Evolutionary conservation across 106 monocot genomes (phyloP), one percentile per base, ranked within the genome.

Genomic region (Allium fistulosum): DNA sequence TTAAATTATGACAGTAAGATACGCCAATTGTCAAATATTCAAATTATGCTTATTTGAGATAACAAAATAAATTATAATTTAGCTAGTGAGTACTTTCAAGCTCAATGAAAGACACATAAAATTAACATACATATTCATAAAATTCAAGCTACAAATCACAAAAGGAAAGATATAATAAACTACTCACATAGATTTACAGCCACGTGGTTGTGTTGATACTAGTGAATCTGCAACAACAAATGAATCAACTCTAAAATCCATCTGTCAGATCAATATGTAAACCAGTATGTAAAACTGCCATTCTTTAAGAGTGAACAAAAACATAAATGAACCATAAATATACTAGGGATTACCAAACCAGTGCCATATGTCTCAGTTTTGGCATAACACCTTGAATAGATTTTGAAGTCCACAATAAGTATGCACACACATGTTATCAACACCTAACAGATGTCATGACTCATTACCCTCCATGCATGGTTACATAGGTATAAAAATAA

Each of bases 351-450:
- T 82, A 97, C 96, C 84, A 92, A 60, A 72, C 92, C 70, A 74
- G 80, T 92, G n/a, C 92, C 96, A 80, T 92, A 97, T 8, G 92
- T 89, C 79, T 97, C 96, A 49, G 92, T 80, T 92, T 97, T 97
- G 59, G 96, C 96, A 80, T 92, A 97, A 6, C 96, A 77, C 69
- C 92, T 83, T 26, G 96, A 91, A 66, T 80, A 97, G 67, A 97
- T 87, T 82, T 81, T 86, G 71, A 97, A 97, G 75, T 97, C 96
- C 70, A 97, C 92, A 46, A 91, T 85, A 72, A 97, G 76, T 75
- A 97, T 97, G 75, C 88, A 88, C 64, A 97, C 66, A 80, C 96
- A 97, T 70, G 96, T 97, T 9, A 84, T 70, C 63, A 84, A 58
- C 71, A 97, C 80, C 96, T 97, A 80, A 28, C 3, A 28, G 1